Percentiles rank a stretch among this genome's conserved stretches.
These are phyloP conservation scores for Pueraria montana DNA, from an alignment of 306 rosid genomes.

Conservation along the genomic window DNA sequence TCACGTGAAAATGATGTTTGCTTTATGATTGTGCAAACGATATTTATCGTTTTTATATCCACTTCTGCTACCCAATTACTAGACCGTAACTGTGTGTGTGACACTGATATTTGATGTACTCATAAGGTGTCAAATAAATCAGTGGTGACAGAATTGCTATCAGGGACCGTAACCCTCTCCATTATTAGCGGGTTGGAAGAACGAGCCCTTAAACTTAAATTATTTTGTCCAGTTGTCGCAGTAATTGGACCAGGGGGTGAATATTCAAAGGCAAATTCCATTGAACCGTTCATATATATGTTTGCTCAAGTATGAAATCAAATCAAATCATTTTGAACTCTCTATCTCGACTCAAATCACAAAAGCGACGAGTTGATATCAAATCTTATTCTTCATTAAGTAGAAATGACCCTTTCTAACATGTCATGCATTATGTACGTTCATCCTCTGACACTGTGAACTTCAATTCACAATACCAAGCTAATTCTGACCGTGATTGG, in stretches of 20 bases:
- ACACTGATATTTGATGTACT: background rate
- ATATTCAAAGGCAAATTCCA: conserved; percentile 42
- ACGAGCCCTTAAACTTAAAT: conserved; percentile 6
- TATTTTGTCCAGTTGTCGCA: conserved; percentile 18
- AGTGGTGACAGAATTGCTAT: background rate
- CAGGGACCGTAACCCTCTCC: conserved; percentile 27
- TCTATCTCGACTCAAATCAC: background rate
- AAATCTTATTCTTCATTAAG: conserved; percentile 29
- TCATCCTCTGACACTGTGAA: background rate
- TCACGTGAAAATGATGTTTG: conserved; percentile 15
- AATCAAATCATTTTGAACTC: background rate
- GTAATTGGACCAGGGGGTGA: conserved; percentile 9
- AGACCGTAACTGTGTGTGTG: background rate
- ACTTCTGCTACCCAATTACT: conserved; percentile 17
- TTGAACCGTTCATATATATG: background rate
- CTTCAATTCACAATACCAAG: conserved; percentile 4
- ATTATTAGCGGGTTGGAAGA: conserved; percentile 22
- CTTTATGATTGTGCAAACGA: conserved; percentile 10
- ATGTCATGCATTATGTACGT: background rate
- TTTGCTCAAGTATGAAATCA: background rate
- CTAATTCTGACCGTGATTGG: background rate
- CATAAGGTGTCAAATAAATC: conserved; percentile 36
- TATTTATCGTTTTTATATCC: conserved; percentile 20
- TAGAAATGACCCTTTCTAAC: conserved; percentile 19
- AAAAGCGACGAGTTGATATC: conserved; percentile 21